Conservation (phyloP, 1,284 basidiomycete genomes). For the Marasmius oreades region DNA sequence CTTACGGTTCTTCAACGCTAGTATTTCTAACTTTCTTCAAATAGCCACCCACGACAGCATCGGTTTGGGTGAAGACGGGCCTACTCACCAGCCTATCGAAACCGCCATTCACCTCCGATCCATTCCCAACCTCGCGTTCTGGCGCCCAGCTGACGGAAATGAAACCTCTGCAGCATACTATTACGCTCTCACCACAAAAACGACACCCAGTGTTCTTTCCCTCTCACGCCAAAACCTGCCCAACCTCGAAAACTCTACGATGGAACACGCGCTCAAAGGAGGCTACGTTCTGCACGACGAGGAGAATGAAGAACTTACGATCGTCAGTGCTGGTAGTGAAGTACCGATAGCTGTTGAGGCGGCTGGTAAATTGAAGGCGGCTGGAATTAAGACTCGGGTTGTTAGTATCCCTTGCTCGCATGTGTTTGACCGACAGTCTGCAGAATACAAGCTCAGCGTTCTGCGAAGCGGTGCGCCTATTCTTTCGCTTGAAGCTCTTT, state of each 20-base stretch:
- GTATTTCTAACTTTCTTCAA: slow-evolving; percentile 5
- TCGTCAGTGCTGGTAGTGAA: slow-evolving; percentile 89
- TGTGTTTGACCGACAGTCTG: slow-evolving; percentile 83
- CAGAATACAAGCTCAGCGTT: slow-evolving; percentile 81
- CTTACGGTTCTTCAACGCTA: slow-evolving; percentile 3
- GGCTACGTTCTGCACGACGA: slow-evolving; percentile 90
- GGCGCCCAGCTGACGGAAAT: slow-evolving; percentile 92
- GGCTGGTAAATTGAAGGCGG: slow-evolving; percentile 68
- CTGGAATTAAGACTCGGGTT: slow-evolving; percentile 80
- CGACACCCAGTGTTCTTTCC: slow-evolving; percentile 85
- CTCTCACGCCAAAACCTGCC: slow-evolving; percentile 92
- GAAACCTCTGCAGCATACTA: slow-evolving; percentile 91
- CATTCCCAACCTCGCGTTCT: slow-evolving; percentile 87
- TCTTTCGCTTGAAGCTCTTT: slow-evolving; percentile 84
- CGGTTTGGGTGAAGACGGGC: slow-evolving; percentile 92
- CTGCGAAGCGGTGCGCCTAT: slow-evolving; percentile 88
- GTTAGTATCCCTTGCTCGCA: slow-evolving; percentile 90
- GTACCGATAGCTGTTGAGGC: slow-evolving; percentile 86
- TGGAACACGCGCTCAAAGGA: slow-evolving; percentile 82
- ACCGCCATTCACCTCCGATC: slow-evolving; percentile 86
- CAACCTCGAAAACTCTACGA: slow-evolving; percentile 84
- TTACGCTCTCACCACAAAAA: slow-evolving; percentile 68
- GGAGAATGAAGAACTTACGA: slow-evolving; percentile 74
- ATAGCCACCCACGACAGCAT: slow-evolving; percentile 86
- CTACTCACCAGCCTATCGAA: slow-evolving; percentile 95